Conservation (phyloP, 83 land plant genomes). For the Isoetes engelmannii region DNA sequence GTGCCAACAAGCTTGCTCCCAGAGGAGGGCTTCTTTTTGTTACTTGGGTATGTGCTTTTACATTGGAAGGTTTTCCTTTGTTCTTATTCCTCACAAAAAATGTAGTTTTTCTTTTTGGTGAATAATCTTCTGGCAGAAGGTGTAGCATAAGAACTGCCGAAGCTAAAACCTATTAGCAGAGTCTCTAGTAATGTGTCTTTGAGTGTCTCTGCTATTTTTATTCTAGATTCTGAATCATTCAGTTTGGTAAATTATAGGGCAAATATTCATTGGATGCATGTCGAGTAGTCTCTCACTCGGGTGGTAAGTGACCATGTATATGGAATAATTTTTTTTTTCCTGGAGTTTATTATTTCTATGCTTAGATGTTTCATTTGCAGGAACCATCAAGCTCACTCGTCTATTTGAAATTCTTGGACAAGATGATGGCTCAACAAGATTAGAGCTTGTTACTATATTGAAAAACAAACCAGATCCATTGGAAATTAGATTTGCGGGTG, state of each 20-base stretch:
- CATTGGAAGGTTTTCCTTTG: no score
- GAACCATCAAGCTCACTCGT: not conserved
- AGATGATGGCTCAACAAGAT: constrained; percentile 11
- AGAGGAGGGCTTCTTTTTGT: constrained; percentile 12
- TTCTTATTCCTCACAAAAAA: no score
- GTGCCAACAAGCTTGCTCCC: not conserved
- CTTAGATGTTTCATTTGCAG: constrained; percentile 2
- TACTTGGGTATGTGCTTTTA: not conserved
- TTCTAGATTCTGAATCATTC: no score
- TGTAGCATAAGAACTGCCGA: no score
- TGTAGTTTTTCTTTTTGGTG: not conserved
- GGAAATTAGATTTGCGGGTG: constrained; percentile 1
- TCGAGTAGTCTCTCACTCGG: constrained; percentile 7
- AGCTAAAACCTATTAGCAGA: no score
- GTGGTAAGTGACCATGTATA: constrained; percentile 5
- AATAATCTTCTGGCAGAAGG: no score
- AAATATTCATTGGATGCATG: constrained; percentile 2
- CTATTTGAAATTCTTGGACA: constrained; percentile 16
- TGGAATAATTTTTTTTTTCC: not conserved
- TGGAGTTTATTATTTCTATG: not conserved
- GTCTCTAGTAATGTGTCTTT: not conserved
- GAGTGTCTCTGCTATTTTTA: not conserved
- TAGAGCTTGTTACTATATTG: constrained; percentile 9
- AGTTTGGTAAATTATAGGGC: constrained; percentile 9
- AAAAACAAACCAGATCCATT: no score